phyloP scores from a whole-genome alignment of 2,329 filamentous ascomycete species.

The Ophiobolus disseminans region DNA sequence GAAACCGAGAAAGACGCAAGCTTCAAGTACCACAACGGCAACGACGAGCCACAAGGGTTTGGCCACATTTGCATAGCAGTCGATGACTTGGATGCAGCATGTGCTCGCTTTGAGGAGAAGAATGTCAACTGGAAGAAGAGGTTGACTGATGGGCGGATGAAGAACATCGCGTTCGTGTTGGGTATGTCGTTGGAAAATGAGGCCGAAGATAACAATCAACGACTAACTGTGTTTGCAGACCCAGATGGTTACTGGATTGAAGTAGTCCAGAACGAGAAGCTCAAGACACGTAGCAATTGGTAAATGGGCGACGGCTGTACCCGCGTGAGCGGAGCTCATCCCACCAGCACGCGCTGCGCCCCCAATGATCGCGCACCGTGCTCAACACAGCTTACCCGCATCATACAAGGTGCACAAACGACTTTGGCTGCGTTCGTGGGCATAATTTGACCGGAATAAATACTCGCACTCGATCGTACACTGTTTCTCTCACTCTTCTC shows the following conservation, averaged over 20 bases:
- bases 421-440: too few relatives aligned
- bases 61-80: conserved; percentile 90
- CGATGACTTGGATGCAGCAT: conserved; percentile 87
- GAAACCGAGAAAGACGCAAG: conserved; percentile 82
- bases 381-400: conserved; percentile 8
- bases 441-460: too few relatives aligned
- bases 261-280: conserved; percentile 77
- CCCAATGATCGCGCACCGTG: conserved; percentile 23
- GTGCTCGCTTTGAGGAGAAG: conserved; percentile 81
- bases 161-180: conserved; percentile 88
- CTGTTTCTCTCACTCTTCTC: not conserved
- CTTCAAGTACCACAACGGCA: conserved; percentile 92
- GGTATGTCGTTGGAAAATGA: conserved; percentile 49
- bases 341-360: conserved; percentile 16
- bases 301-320: conserved; percentile 28
- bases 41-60: conserved; percentile 89
- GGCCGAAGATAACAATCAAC: not conserved
- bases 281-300: conserved; percentile 56
- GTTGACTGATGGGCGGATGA: conserved; percentile 89
- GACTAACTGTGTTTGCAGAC: conserved; percentile 39
- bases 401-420: conserved; percentile 2
- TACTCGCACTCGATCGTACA: not conserved
- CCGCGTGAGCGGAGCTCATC: conserved; percentile 16
- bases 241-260: conserved; percentile 87
- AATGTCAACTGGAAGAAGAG: conserved; percentile 94